phyloP scores from a whole-genome alignment of 768 basidiomycete species.

The Lentinula sp. region DNA sequence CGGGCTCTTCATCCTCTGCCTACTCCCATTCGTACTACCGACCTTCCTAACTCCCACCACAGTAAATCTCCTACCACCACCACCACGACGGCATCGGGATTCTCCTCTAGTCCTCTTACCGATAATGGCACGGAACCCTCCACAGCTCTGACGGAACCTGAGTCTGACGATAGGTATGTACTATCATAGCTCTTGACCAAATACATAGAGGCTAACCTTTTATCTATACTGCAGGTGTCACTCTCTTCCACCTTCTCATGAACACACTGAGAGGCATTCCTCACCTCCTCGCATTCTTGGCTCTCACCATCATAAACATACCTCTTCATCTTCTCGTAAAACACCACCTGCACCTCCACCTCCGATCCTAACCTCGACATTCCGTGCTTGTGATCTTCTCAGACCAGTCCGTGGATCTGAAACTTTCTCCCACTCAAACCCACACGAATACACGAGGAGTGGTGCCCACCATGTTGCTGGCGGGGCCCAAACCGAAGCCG shows the following conservation, averaged over 20 bases:
- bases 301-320: conserved; percentile 12
- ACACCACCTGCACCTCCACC: conserved; percentile 18
- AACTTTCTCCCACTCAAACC: background rate
- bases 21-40: conserved; percentile 5
- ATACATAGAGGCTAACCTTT: background rate
- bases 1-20: conserved; percentile 14
- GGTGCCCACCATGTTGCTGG: background rate
- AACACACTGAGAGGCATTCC: background rate
- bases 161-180: background rate
- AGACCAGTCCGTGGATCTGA: conserved; percentile 16
- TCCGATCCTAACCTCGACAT: conserved; percentile 43
- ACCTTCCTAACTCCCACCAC: background rate
- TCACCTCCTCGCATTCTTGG: background rate
- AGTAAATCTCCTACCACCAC: background rate
- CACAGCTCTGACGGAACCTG: background rate
- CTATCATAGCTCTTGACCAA: background rate
- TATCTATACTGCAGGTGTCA: background rate
- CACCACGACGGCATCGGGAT: conserved; percentile 7
- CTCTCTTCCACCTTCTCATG: background rate
- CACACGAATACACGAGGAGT: background rate
- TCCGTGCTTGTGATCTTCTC: conserved; percentile 40
- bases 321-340: background rate
- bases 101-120: conserved; percentile 5
- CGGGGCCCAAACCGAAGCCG: background rate
- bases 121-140: conserved; percentile 2